Base-by-base conservation (phyloP, 1,139 yeast genomes). In the Arxiozyma telluris region DNA sequence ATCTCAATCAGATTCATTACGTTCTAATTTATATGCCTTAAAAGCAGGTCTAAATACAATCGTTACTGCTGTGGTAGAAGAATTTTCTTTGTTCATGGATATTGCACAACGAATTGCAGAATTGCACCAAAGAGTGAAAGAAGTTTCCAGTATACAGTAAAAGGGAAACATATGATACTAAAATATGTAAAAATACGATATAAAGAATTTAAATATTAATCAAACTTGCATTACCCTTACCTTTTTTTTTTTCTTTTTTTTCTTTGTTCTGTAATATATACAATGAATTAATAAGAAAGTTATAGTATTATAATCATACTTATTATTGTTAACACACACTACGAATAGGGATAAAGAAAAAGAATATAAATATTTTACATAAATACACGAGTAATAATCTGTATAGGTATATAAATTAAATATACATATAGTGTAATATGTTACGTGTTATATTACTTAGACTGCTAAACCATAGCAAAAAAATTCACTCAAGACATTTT, bases 61-160 rank as follows among this genome's bases (percentile, higher is more conserved):
- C 22, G 63, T 67, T 7, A 56, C 63, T 12, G 86, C 96, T 0
- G 77, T 93, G 39, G 82, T 84, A 61, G 89, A 86, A 61, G 97
- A 91, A 71, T 89, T 89, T 69, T 76, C 78, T 54, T 75, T 91
- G 59, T 91, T 91, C 70, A 87, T 93, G 91, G 96, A 90, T 63
- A 76, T 90, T 52, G 91, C 96, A 55, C 95, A 90, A 70, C 79
- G 83, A 41, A 84, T 91, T 64, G 98, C 98, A 1, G 96, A 87
- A 64, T 73, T 89, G 53, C 98, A 93, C 71, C 90, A 85, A 61
- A 83, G 82, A 55, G 84, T 84, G 1, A 81, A 76, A 58, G 71
- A 76, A 46, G 53, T 59, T 4, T 46, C 63, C 22, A 58, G 43
- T 42, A 22, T 41, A 49, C 47, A 49, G 23, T 49, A 42, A 34